Percentiles rank a stretch among this genome's conserved stretches.
Conservation (phyloP, 305 asterid species). For the Solanum hybrid region DNA sequence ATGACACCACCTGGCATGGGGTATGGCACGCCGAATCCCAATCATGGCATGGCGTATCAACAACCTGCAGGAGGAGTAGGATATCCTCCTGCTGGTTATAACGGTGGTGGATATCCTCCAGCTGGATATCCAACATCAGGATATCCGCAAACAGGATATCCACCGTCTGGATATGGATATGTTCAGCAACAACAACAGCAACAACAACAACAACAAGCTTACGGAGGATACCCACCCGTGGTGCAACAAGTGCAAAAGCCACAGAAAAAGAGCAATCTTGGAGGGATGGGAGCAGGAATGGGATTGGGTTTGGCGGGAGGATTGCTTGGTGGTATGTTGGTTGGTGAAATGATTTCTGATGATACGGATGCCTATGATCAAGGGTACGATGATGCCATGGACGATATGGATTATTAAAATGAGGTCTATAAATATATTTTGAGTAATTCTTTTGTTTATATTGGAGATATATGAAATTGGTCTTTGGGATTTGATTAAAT, state of each 20-base stretch:
- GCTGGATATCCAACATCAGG: not conserved
- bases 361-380: constrained; percentile 38
- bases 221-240: constrained; percentile 22
- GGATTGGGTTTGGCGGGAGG: constrained; percentile 84
- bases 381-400: constrained; percentile 70
- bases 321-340: constrained; percentile 75
- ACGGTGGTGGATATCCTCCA: not conserved
- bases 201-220: not conserved
- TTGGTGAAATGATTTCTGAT: constrained; percentile 58
- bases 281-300: constrained; percentile 40
- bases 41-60: constrained; percentile 16
- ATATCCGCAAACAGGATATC: not conserved
- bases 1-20: constrained; percentile 19
- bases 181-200: constrained; percentile 11
- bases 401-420: constrained; percentile 30
- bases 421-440: not conserved
- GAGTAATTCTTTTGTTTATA: not conserved
- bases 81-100: not conserved
- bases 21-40: constrained; percentile 3
- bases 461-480: not conserved
- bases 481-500: not conserved
- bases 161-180: constrained; percentile 1
- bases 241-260: constrained; percentile 33
- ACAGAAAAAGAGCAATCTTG: constrained; percentile 32
- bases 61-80: not conserved